Evolutionary conservation across 805 yeast genomes (phyloP).

Genomic region (Sungouiozyma ichnusensis): DNA sequence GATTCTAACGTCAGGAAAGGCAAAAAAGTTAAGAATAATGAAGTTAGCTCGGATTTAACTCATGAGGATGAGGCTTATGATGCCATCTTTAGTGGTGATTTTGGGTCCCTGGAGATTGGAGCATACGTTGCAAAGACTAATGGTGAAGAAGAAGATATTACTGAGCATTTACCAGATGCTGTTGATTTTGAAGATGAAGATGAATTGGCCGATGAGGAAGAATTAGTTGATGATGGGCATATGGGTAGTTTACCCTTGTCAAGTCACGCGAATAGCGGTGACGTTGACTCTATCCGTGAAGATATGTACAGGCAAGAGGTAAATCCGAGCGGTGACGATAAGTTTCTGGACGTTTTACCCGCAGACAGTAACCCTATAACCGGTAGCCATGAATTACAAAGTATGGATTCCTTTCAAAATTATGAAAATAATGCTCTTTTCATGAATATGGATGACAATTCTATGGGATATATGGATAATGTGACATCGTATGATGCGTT

Average conservation of each 20-base stretch:
- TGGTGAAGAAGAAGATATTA: constrained; percentile 34
- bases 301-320: neutral
- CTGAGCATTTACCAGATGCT: constrained; percentile 82
- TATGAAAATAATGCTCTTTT: constrained; percentile 25
- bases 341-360: constrained; percentile 4
- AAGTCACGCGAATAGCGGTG: constrained; percentile 2
- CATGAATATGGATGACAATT: constrained; percentile 20
- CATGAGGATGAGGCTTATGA: constrained; percentile 32
- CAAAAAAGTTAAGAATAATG: constrained; percentile 3
- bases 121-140: constrained; percentile 15
- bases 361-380: constrained; percentile 4
- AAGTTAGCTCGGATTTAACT: constrained; percentile 15
- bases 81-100: constrained; percentile 30
- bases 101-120: constrained; percentile 29
- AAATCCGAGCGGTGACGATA: neutral
- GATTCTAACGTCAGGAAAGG: neutral
- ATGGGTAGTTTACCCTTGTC: constrained; percentile 1
- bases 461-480: constrained; percentile 12
- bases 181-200: constrained; percentile 91
- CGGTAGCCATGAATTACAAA: constrained; percentile 1
- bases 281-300: neutral
- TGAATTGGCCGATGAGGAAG: constrained; percentile 79
- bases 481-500: constrained; percentile 13
- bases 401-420: constrained; percentile 11
- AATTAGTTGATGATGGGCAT: constrained; percentile 16